Evolutionary conservation across 2,329 filamentous ascomycete species (phyloP), one percentile per base, ranked within the genome.

Genomic region (Moelleriella libera): DNA sequence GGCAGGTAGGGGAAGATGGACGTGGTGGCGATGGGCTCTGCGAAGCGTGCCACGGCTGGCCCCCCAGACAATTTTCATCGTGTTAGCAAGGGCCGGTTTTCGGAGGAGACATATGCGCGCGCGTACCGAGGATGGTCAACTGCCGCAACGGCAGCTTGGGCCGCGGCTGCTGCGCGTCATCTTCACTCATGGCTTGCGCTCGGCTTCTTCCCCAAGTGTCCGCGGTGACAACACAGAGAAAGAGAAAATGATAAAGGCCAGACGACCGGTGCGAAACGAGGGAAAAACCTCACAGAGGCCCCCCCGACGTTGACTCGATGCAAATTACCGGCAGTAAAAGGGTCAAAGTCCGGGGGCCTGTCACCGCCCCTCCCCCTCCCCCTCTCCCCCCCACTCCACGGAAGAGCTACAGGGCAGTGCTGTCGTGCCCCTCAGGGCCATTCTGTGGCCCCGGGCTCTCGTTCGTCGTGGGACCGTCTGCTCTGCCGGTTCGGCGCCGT

Each of bases 111-210:
- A 21, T 21, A 21, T 21, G 21, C 21, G 21, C 21, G 21, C 21
- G 21, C 11, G 14, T 74, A 88, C 85, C 81, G 53, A 94, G 68
- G 59, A 94, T 88, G 42, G 80, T 68, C 58, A 94, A 71, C 68
- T 94, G 87, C 72, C 81, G 77, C 41, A 78, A 71, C 1, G 87
- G 86, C 71, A 92, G 72, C 69, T 80, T 85, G 30, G 79, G 75
- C 52, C 44, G 62, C 64, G 30, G 45, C 45, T 6, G 39, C 5
- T 46, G 31, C 28, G 45, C 43, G 31, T 44, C 49, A 32, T 45
- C 43, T 39, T 46, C 31, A 12, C 43, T 51, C 48, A 51, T 50
- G 32, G 12, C 21, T 21, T 21, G 21, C 21, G 21, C 21, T 2
- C 12, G 32, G 3, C 12, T 37, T 8, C 12, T 37, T 37, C 32